Conservation (phyloP, 2,329 filamentous ascomycete species). For the Geosmithia morbida region DNA sequence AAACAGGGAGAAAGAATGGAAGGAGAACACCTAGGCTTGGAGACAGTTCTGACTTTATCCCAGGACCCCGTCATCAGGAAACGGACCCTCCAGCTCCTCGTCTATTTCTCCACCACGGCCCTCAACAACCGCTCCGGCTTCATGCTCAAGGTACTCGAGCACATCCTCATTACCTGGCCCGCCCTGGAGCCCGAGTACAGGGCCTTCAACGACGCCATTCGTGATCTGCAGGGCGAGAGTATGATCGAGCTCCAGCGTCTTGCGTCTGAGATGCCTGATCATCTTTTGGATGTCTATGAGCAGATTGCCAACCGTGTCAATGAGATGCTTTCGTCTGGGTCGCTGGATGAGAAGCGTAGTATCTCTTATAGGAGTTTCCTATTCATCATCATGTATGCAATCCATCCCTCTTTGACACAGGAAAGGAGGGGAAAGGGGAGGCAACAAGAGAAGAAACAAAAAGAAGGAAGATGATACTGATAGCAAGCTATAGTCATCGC, state of each 20-base stretch:
- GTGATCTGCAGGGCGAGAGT: slow-evolving; percentile 72
- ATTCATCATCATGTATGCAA: slow-evolving; percentile 70
- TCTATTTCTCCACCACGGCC: slow-evolving; percentile 71
- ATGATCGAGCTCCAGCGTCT: slow-evolving; percentile 80
- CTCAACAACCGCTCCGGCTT: slow-evolving; percentile 65
- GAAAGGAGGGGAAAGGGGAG: too few species aligned
- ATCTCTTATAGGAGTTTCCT: slow-evolving; percentile 82
- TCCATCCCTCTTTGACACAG: background rate
- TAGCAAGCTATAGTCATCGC: slow-evolving; percentile 48
- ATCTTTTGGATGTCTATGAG: slow-evolving; percentile 77
- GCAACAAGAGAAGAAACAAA: too few species aligned
- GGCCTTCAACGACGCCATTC: slow-evolving; percentile 75
- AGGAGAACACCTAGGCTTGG: background rate
- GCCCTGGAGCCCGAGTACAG: slow-evolving; percentile 54
- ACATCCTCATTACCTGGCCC: slow-evolving; percentile 77
- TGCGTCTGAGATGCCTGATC: slow-evolving; percentile 80
- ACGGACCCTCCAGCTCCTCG: slow-evolving; percentile 65
- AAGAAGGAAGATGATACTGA: too few species aligned
- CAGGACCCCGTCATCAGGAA: slow-evolving; percentile 73
- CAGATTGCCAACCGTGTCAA: slow-evolving; percentile 73
- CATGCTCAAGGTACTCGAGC: slow-evolving; percentile 79
- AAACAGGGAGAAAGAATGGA: too few species aligned
- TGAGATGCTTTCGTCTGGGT: slow-evolving; percentile 59
- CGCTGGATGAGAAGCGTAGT: slow-evolving; percentile 67
- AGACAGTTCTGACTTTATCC: slow-evolving; percentile 6